phyloP scores from a whole-genome alignment of 768 basidiomycete genomes.

The Pisolithus albus region DNA sequence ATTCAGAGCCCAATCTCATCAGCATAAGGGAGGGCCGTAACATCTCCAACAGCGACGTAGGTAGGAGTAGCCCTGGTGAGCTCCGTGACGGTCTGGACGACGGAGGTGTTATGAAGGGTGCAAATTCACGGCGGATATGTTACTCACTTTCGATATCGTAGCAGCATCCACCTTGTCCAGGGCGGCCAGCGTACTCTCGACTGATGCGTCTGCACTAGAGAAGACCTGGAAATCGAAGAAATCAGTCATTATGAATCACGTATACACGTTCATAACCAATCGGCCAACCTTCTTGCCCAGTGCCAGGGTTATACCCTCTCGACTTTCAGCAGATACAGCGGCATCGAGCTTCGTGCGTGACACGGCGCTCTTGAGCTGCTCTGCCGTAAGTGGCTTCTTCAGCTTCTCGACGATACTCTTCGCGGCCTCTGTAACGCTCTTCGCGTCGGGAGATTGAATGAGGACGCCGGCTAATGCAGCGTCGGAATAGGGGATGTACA shows the following conservation, averaged over 20 bases:
- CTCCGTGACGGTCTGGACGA: conserved; percentile 49
- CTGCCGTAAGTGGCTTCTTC: conserved; percentile 49
- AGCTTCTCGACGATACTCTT: conserved; percentile 64
- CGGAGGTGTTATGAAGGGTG: background rate
- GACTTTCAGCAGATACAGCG: conserved; percentile 60
- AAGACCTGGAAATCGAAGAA: conserved; percentile 45
- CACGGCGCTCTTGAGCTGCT: conserved; percentile 74
- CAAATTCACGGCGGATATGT: background rate
- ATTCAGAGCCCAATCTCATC: conserved; percentile 76
- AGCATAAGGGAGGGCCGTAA: conserved; percentile 67
- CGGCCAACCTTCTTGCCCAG: conserved; percentile 58
- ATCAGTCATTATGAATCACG: background rate
- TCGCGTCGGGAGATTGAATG: conserved; percentile 59
- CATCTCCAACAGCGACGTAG: conserved; percentile 80
- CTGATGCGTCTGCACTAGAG: conserved; percentile 44
- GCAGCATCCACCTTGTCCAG: conserved; percentile 64
- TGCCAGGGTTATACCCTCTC: conserved; percentile 56
- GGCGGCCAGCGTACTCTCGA: conserved; percentile 57
- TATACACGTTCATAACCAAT: background rate
- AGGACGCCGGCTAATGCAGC: conserved; percentile 82
- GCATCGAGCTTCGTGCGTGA: conserved; percentile 85
- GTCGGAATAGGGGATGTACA: conserved; percentile 88
- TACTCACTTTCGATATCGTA: conserved; percentile 63
- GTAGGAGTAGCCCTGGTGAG: conserved; percentile 77
- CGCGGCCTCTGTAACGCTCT: conserved; percentile 60